Evolutionary conservation across 2,329 filamentous ascomycete genomes (phyloP).

Genomic region (Orbilia oligospora): DNA sequence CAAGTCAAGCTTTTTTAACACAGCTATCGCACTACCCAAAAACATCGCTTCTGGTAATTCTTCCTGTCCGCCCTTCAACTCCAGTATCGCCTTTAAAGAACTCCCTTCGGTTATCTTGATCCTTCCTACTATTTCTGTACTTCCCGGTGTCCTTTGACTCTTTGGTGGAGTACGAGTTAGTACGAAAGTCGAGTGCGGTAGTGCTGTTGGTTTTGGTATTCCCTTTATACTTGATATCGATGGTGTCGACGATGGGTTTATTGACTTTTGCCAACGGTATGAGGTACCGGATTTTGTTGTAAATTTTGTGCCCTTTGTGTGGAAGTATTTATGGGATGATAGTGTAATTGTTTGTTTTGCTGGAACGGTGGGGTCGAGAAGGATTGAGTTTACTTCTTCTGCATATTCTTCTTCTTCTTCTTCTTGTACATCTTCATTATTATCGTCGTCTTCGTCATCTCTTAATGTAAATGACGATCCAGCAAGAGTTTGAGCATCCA

Average conservation of each 20-base stretch:
- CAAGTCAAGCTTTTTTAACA: constrained; percentile 40
- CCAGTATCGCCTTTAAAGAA: constrained; percentile 11
- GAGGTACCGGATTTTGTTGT: not conserved
- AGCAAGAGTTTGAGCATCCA: constrained; percentile 5
- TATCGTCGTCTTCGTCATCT: not conserved
- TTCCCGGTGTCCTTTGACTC: not conserved
- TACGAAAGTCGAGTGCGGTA: not conserved
- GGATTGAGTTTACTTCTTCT: constrained; percentile 14
- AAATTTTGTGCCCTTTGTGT: constrained; percentile 14
- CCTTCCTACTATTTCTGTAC: constrained; percentile 12
- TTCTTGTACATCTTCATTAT: not conserved
- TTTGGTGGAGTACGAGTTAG: constrained; percentile 7
- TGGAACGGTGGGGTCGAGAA: not conserved
- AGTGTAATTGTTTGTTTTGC: constrained; percentile 35
- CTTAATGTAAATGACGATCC: constrained; percentile 8
- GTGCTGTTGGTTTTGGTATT: not conserved
- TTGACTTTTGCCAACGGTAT: constrained; percentile 19
- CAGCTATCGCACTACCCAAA: constrained; percentile 27
- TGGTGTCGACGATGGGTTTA: not conserved
- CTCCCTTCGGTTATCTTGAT: not conserved
- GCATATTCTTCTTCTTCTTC: not conserved
- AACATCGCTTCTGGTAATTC: constrained; percentile 34
- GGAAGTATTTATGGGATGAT: constrained; percentile 28
- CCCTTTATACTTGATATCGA: not conserved
- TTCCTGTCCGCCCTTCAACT: constrained; percentile 19